Evolutionary conservation across 2,329 filamentous ascomycete genomes (phyloP), one percentile per base, ranked within the genome.

Genomic region (Aspergillus pseudoviridinutans): DNA sequence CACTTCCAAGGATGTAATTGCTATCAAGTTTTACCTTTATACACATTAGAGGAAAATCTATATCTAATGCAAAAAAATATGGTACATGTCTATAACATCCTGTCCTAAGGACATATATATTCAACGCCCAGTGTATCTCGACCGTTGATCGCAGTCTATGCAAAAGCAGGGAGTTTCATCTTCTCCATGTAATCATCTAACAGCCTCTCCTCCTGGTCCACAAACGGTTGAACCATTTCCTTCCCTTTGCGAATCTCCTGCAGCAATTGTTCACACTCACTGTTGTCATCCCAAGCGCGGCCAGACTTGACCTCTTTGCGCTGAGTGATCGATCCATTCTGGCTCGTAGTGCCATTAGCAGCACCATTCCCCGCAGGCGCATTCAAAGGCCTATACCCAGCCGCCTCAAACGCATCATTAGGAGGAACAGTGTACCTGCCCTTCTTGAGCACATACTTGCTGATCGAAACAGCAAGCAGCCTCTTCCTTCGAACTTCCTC

Each of bases 351-450:
- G 2, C 58, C 60, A 51, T 60, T 61, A n/a, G 56, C 69, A 3
- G 60, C 58, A 12, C 69, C 65, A 3, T 20, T 54, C 2, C 20
- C 49, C 32, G 52, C 47, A 17, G 35, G 24, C 9, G 28, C 50
- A 10, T 56, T 53, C 58, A 82, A 77, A 0, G 92, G 92, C 50
- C 96, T 77, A 71, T 96, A 77, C 0, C 86, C 84, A 41, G 87
- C 87, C 29, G 87, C 84, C 49, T 83, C 79, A 22, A 96, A 80
- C 2, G 91, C 80, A 42, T 88, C 80, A 60, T 91, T 87, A 0
- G 92, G 91, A 64, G 92, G 87, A 6, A 96, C 84, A 0, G 92
- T 96, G 66, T 92, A 81, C 27, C 92, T 80, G 1, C 88, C 89
- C 53, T 90, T 79, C 78, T 92, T 92, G 71, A 90, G 85, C 49